Evolutionary conservation across 2,329 filamentous ascomycete species (phyloP).

Genomic region (Falciphora oryzae): DNA sequence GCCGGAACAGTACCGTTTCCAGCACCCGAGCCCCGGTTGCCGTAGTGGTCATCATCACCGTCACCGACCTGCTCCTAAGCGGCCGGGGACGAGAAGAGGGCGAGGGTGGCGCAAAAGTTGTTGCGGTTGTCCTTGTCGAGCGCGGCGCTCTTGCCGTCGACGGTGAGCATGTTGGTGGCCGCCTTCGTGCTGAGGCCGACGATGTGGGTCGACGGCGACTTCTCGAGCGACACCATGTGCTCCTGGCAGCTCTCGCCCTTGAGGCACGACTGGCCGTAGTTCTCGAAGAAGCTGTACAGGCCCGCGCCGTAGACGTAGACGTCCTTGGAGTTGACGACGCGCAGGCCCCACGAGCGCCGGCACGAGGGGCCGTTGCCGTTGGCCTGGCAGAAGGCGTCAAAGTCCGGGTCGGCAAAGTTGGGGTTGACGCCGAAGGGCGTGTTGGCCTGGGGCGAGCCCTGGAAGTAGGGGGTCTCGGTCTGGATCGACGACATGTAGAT

Average conservation of each 20-base stretch:
- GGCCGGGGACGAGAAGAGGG: constrained; percentile 34
- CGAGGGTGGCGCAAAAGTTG: constrained; percentile 58
- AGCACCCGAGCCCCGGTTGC: background rate
- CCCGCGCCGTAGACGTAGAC: constrained; percentile 67
- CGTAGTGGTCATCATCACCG: background rate
- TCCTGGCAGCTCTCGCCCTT: constrained; percentile 64
- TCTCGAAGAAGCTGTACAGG: constrained; percentile 78
- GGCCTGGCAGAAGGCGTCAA: constrained; percentile 48
- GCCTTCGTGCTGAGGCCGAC: constrained; percentile 72
- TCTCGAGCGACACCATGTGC: constrained; percentile 70
- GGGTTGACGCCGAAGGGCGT: constrained; percentile 57
- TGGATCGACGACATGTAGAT: constrained; percentile 82
- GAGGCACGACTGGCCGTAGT: constrained; percentile 69
- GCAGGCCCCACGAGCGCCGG: constrained; percentile 72
- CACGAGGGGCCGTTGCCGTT: constrained; percentile 36
- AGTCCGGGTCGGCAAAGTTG: constrained; percentile 62
- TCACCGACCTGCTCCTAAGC: constrained; percentile 4
- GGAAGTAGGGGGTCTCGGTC: constrained; percentile 85
- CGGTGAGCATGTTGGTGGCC: constrained; percentile 64
- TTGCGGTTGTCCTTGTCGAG: constrained; percentile 58
- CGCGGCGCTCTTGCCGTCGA: constrained; percentile 49
- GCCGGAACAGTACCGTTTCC: no score
- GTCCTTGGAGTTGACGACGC: constrained; percentile 60
- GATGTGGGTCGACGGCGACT: constrained; percentile 52
- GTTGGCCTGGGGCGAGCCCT: constrained; percentile 71